A percentile compares a stretch with the other conserved stretches of the same genome.
These are phyloP conservation scores for Rhizopus sp. DNA, from an alignment of 371 early-diverging fungal genomes.

Conservation along the genomic window DNA sequence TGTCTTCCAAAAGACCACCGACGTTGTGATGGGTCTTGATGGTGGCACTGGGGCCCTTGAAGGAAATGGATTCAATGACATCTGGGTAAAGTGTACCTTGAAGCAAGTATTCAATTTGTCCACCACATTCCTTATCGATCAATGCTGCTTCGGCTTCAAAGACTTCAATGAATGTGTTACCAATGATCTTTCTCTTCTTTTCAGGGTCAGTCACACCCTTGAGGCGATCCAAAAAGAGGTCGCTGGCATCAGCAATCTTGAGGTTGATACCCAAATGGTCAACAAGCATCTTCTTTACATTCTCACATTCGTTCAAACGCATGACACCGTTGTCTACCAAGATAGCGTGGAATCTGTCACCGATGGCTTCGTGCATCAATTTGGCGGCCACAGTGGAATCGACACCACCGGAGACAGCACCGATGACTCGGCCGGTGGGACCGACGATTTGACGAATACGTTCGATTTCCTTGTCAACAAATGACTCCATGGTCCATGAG, in stretches of 20 bases:
- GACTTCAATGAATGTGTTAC: slow-evolving; percentile 97
- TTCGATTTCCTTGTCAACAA: slow-evolving; percentile 95
- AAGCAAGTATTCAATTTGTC: slow-evolving; percentile 88
- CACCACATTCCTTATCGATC: slow-evolving; percentile 77
- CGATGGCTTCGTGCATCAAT: slow-evolving; percentile 96
- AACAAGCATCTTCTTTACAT: slow-evolving; percentile 79
- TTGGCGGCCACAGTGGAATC: slow-evolving; percentile 96
- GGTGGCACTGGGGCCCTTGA: slow-evolving; percentile 98
- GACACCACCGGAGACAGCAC: slow-evolving; percentile 97
- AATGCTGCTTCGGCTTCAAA: slow-evolving; percentile 92
- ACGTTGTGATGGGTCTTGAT: slow-evolving; percentile 99
- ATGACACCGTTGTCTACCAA: slow-evolving; percentile 98
- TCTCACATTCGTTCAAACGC: slow-evolving; percentile 93
- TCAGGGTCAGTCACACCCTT: slow-evolving; percentile 95
- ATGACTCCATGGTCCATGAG: slow-evolving; percentile 95
- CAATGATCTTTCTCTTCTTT: slow-evolving; percentile 97
- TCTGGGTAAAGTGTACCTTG: slow-evolving; percentile 98
- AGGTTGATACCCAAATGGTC: slow-evolving; percentile 94
- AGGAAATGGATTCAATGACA: slow-evolving; percentile 97
- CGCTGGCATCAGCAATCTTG: slow-evolving; percentile 88
- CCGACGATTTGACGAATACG: slow-evolving; percentile 92
- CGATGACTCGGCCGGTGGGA: slow-evolving; percentile 90
- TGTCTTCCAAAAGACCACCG: slow-evolving; percentile 93
- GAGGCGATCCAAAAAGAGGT: slow-evolving; percentile 84
- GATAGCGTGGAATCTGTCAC: slow-evolving; percentile 97